Conservation (phyloP, 176 grass and related monocot species). For the Secale cereale region DNA sequence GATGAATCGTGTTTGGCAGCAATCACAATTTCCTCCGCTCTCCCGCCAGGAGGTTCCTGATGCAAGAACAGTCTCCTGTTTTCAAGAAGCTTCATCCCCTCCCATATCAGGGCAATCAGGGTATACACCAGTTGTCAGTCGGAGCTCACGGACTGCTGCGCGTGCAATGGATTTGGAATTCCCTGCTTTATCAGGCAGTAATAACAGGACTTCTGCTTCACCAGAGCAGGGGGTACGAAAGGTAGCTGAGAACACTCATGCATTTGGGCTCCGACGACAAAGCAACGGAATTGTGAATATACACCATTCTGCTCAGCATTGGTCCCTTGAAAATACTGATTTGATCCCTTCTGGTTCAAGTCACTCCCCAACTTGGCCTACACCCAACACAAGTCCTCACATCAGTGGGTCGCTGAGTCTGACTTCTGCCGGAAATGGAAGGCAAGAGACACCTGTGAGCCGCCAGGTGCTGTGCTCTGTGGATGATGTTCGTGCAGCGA, state of each 20-base stretch:
- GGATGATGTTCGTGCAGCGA: conserved; percentile 42
- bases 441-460: background rate
- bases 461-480: background rate
- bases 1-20: conserved; percentile 26
- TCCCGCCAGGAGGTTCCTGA: conserved; percentile 27
- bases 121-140: conserved; percentile 45
- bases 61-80: conserved; percentile 20
- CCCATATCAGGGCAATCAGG: conserved; percentile 42
- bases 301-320: conserved; percentile 34
- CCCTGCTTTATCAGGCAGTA: conserved; percentile 51
- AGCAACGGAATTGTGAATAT: conserved; percentile 30
- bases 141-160: conserved; percentile 38
- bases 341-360: conserved; percentile 13
- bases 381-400: conserved; percentile 21
- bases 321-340: conserved; percentile 15
- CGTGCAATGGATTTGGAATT: conserved; percentile 40
- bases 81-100: conserved; percentile 46
- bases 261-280: conserved; percentile 39
- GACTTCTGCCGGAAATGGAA: conserved; percentile 22
- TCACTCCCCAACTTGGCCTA: conserved; percentile 17
- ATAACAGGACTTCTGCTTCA: conserved; percentile 24
- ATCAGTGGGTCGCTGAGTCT: conserved; percentile 1
- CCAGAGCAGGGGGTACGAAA: conserved; percentile 30
- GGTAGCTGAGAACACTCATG: conserved; percentile 32
- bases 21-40: conserved; percentile 51